phyloP scores from a whole-genome alignment of 495 filamentous ascomycete species.

The Hypoxylon intermedium region DNA sequence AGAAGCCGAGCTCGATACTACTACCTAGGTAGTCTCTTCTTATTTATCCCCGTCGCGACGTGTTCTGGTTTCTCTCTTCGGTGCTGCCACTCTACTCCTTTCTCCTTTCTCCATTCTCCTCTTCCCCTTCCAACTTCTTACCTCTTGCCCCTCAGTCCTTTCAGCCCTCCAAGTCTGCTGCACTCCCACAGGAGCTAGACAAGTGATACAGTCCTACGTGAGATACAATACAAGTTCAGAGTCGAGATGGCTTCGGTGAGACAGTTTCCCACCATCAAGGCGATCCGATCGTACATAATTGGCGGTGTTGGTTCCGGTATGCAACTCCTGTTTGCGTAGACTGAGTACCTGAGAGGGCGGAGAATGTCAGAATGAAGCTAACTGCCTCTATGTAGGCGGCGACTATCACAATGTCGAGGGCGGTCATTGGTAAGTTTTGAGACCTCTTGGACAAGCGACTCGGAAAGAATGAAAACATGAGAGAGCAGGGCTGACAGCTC shows the following conservation, averaged over 20 bases:
- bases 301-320: constrained; percentile 81
- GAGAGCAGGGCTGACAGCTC: constrained; percentile 4
- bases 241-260: constrained; percentile 52
- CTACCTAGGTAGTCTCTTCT: constrained; percentile 10
- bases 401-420: constrained; percentile 96
- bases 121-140: neutral
- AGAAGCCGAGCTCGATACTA: constrained; percentile 34
- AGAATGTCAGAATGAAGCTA: constrained; percentile 10
- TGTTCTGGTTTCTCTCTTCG: constrained; percentile 4
- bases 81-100: constrained; percentile 3
- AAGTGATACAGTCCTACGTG: neutral
- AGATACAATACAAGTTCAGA: neutral
- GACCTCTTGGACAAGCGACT: neutral
- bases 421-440: constrained; percentile 72
- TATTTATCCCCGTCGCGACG: constrained; percentile 20
- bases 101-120: neutral
- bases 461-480: no score
- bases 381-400: constrained; percentile 56
- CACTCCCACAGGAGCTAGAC: neutral
- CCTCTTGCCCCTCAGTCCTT: neutral
- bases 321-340: neutral
- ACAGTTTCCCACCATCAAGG: constrained; percentile 77
- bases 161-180: neutral
- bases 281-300: constrained; percentile 79
- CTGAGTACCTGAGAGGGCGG: constrained; percentile 8